A percentile compares a stretch with the other conserved stretches of the same genome.
These are phyloP conservation scores for Euptelea pleiosperma DNA, from an alignment of 164 flowering plant genomes.

Conservation along the genomic window DNA sequence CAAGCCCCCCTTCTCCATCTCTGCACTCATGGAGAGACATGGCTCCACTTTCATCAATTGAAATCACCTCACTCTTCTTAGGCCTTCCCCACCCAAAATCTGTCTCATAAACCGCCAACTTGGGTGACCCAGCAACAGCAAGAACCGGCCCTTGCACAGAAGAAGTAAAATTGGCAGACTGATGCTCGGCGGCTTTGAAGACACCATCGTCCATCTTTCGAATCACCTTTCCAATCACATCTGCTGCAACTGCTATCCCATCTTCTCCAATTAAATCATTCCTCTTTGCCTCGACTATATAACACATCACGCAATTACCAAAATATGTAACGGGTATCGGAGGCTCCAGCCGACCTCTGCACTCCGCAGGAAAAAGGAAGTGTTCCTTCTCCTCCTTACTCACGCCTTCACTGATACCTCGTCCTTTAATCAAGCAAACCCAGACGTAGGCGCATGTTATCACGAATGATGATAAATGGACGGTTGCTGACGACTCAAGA, in stretches of 20 bases:
- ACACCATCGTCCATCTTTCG: constrained; percentile 14
- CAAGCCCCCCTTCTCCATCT: constrained; percentile 31
- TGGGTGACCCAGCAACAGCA: constrained; percentile 31
- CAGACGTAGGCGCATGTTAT: constrained; percentile 22
- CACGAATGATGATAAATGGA: constrained; percentile 23
- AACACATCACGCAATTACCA: background rate
- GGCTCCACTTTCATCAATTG: constrained; percentile 18
- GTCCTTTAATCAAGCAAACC: constrained; percentile 27
- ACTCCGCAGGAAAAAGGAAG: constrained; percentile 22
- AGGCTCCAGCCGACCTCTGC: constrained; percentile 25
- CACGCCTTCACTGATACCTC: constrained; percentile 2
- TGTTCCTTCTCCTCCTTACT: background rate
- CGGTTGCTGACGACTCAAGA: background rate
- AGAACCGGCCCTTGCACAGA: background rate
- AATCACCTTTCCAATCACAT: constrained; percentile 8
- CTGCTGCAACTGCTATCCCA: constrained; percentile 1
- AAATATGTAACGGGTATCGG: constrained; percentile 1
- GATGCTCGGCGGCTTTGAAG: constrained; percentile 4
- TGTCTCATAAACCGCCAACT: constrained; percentile 23
- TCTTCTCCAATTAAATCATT: constrained; percentile 10
- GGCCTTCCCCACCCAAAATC: constrained; percentile 48
- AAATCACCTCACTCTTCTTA: constrained; percentile 26
- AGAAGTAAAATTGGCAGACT: background rate
- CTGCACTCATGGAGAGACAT: constrained; percentile 29
- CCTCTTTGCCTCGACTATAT: background rate